phyloP scores from a whole-genome alignment of 192 early-diverging fungal genomes.

The Phlyctochytrium planicorne region DNA sequence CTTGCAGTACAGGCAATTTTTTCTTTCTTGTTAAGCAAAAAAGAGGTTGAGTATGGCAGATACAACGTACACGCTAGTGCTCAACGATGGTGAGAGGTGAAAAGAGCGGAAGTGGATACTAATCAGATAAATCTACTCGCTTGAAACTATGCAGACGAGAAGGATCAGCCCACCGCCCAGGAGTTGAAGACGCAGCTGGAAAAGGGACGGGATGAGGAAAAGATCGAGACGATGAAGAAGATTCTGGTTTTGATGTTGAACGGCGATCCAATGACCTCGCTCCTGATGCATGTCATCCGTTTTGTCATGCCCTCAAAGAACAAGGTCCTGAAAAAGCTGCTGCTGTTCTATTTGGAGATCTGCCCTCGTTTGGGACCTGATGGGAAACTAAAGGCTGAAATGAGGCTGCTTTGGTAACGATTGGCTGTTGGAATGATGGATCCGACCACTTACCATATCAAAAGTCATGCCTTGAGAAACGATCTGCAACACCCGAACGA shows the following conservation, averaged over 20 bases:
- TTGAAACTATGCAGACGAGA: slow-evolving; percentile 40
- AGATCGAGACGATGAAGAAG: slow-evolving; percentile 94
- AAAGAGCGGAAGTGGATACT: no score
- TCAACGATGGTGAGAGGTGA: neutral
- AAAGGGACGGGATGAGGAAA: slow-evolving; percentile 86
- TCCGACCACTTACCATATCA: slow-evolving; percentile 14
- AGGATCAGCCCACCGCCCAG: slow-evolving; percentile 70
- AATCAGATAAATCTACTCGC: no score
- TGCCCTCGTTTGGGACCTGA: slow-evolving; percentile 84
- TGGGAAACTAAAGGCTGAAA: slow-evolving; percentile 87
- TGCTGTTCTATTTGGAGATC: slow-evolving; percentile 97
- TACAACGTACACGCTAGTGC: neutral
- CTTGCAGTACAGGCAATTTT: no score
- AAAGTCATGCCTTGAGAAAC: slow-evolving; percentile 84
- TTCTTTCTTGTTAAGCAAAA: no score
- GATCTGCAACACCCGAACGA: slow-evolving; percentile 99
- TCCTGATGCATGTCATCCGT: slow-evolving; percentile 98
- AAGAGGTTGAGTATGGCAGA: no score
- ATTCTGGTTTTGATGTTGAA: slow-evolving; percentile 87
- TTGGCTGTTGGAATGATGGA: neutral
- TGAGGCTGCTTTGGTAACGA: slow-evolving; percentile 89
- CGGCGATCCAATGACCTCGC: slow-evolving; percentile 79
- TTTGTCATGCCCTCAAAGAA: slow-evolving; percentile 95
- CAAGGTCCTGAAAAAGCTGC: slow-evolving; percentile 95
- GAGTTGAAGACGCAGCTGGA: slow-evolving; percentile 80